phyloP scores from a whole-genome alignment of 2,329 filamentous ascomycete species.

The Alternaria postmessia region DNA sequence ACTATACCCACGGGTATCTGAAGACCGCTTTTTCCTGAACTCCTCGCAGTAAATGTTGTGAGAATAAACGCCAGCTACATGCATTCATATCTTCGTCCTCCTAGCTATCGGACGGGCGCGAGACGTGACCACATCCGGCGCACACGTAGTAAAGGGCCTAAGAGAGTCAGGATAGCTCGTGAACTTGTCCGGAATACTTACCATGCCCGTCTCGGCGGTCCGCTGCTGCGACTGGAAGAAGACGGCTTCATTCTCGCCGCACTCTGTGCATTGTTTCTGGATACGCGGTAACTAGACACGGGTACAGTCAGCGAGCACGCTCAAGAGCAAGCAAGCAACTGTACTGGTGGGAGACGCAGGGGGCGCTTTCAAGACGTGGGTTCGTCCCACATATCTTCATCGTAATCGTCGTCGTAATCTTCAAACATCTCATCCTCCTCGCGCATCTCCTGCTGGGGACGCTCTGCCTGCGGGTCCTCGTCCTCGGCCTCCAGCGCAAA shows the following conservation, averaged over 20 bases:
- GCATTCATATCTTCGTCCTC: slow-evolving; percentile 25
- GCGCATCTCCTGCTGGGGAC: slow-evolving; percentile 26
- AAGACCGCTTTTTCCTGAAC: slow-evolving; percentile 37
- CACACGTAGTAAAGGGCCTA: slow-evolving; percentile 73
- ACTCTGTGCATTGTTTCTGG: slow-evolving; percentile 84
- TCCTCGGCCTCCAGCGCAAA: slow-evolving; percentile 56
- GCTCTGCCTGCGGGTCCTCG: slow-evolving; percentile 35
- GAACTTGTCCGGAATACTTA: slow-evolving; percentile 52
- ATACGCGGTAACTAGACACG: slow-evolving; percentile 83
- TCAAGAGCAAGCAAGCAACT: slow-evolving; percentile 48
- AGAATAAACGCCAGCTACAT: slow-evolving; percentile 45
- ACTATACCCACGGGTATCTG: slow-evolving; percentile 49
- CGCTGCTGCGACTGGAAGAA: slow-evolving; percentile 99
- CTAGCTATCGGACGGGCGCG: slow-evolving; percentile 51
- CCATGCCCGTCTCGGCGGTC: slow-evolving; percentile 97
- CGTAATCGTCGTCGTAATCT: slow-evolving; percentile 34
- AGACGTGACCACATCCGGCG: slow-evolving; percentile 91
- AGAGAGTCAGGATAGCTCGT: slow-evolving; percentile 20
- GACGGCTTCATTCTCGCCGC: slow-evolving; percentile 87
- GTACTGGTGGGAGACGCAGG: slow-evolving; percentile 29
- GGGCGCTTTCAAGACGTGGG: slow-evolving; percentile 40
- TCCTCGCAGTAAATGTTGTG: slow-evolving; percentile 35
- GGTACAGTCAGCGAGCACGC: slow-evolving; percentile 49
- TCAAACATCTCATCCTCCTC: slow-evolving; percentile 20
- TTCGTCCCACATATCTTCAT: slow-evolving; percentile 42